Evolutionary conservation across 768 basidiomycete species (phyloP).

Genomic region (Peribolospora baueri): DNA sequence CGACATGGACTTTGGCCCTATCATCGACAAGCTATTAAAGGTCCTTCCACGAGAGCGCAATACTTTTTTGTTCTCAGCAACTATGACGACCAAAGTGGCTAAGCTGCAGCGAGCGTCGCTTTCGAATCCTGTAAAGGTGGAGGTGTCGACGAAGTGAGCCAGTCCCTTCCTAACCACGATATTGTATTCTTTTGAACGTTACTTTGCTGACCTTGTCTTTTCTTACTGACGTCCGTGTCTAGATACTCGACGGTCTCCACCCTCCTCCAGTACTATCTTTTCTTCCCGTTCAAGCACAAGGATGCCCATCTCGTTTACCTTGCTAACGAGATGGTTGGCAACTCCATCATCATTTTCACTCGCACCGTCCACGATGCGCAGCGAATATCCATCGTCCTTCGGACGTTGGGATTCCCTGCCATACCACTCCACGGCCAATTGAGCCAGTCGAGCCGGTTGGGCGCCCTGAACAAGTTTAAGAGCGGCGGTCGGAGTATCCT

Average conservation of each 20-base stretch:
- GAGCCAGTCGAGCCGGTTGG: slow-evolving; percentile 74
- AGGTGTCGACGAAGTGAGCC: slow-evolving; percentile 71
- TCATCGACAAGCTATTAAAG: slow-evolving; percentile 89
- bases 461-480: slow-evolving; percentile 85
- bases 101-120: slow-evolving; percentile 87
- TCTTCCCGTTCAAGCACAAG: slow-evolving; percentile 75
- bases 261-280: slow-evolving; percentile 80
- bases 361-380: slow-evolving; percentile 84
- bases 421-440: slow-evolving; percentile 90
- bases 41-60: slow-evolving; percentile 79
- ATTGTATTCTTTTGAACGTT: not conserved
- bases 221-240: not conserved
- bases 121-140: slow-evolving; percentile 73
- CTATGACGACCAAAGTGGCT: slow-evolving; percentile 95
- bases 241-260: slow-evolving; percentile 96
- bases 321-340: slow-evolving; percentile 65
- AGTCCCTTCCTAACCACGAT: not conserved
- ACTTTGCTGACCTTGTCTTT: not conserved
- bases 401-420: slow-evolving; percentile 75
- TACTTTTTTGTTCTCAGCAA: slow-evolving; percentile 91
- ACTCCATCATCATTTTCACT: slow-evolving; percentile 88
- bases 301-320: slow-evolving; percentile 76
- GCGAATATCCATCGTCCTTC: slow-evolving; percentile 63
- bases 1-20: slow-evolving; percentile 87
- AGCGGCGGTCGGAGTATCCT: slow-evolving; percentile 71